Base-by-base conservation (phyloP, 2,329 filamentous ascomycete genomes). In the Alternaria angustiovoidea region DNA sequence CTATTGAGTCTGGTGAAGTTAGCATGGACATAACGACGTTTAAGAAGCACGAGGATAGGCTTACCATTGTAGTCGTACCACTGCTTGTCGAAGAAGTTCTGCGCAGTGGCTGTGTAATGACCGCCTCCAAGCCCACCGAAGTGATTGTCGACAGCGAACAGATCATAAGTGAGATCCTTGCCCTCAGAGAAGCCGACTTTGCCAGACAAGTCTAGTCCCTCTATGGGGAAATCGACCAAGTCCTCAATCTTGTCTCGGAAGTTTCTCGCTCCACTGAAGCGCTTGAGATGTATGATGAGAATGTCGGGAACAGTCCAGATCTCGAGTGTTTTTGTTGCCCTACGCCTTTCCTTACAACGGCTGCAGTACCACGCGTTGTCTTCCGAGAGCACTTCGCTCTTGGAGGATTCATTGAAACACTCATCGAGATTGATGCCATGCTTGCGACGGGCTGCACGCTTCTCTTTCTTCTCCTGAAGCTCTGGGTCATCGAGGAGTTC, bases 311-410 rank as follows among this genome's bases (percentile, higher is more conserved):
- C 90, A 74, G 94, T 97, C 95, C 95, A 99, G 18, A 99, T 87
- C 74, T 98, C 94, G 54, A 99, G 93, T 73, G 95, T 97, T 83
- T 99, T 99, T 80, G 90, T 94, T 20, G 95, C 95, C 61, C 93
- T 89, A 16, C 93, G 89, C 72, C 96, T 91, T 71, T 97, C 92
- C 78, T 98, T 98, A 85, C 95, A 99, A 30, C 93, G 88, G 57
- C 93, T 94, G 75, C 95, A 99, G 76, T 96, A 98, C 95, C 95
- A 99, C 61, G 93, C 94, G 76, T 99, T 96, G 74, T 96, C 91
- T 76, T 97, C 93, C 0, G 94, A 97, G 5, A 99, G 83, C 14
- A 97, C 89, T 79, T 99, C 95, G 61, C 94, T 91, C 75, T 94
- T 94, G 74, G 95, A 92, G 68, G 97, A 98, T 78, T 98, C 95